phyloP scores from a whole-genome alignment of 495 filamentous ascomycete species.

The Daldinia concentrica region DNA sequence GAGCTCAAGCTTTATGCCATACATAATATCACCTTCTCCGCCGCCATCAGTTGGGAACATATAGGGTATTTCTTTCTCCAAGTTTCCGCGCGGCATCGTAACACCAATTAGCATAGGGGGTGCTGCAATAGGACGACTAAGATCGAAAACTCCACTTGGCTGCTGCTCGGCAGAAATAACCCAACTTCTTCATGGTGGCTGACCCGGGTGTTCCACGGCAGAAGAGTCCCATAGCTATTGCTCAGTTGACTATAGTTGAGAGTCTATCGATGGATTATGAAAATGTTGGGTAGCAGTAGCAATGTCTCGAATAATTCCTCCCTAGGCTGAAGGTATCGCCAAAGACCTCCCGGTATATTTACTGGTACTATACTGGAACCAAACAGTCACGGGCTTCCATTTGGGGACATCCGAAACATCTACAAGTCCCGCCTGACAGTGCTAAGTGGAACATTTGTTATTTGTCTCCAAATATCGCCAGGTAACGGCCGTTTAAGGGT shows the following conservation, averaged over 20 bases:
- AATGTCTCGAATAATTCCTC: background rate
- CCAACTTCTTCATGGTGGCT: background rate
- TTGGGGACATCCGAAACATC: slow-evolving; percentile 21
- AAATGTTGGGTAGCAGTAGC: background rate
- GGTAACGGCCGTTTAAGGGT: background rate
- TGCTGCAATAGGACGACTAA: background rate
- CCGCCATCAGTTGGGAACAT: background rate
- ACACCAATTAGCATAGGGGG: background rate
- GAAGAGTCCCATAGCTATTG: background rate
- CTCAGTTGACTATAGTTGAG: background rate
- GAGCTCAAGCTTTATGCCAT: background rate
- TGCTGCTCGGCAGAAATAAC: background rate
- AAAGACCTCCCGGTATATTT: background rate
- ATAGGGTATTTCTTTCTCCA: background rate
- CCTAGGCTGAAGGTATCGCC: background rate
- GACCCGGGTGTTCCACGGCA: slow-evolving; percentile 8
- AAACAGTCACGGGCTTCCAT: slow-evolving; percentile 2
- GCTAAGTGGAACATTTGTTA: background rate
- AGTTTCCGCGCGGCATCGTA: background rate
- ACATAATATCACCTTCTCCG: background rate
- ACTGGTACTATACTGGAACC: background rate
- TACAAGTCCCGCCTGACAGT: background rate
- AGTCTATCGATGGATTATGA: background rate
- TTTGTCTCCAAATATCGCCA: background rate
- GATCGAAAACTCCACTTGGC: slow-evolving; percentile 5